Percentiles rank a stretch among this genome's conserved stretches.
Evolutionary conservation across 768 basidiomycete genomes (phyloP).

Genomic region (Leccinum uliginosum): DNA sequence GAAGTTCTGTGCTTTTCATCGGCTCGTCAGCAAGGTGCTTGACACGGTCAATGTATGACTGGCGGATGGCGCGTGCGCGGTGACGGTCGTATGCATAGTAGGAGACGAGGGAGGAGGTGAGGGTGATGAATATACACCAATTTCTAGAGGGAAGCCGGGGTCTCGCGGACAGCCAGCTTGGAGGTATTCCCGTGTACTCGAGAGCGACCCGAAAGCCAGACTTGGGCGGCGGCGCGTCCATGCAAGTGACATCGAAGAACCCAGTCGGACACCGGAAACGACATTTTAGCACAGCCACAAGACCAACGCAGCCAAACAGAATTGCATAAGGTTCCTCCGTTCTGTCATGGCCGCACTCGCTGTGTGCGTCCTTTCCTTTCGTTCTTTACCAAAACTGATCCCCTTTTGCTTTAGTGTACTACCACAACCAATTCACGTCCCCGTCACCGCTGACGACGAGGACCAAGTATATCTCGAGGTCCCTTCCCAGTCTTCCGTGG

Average conservation of each 20-base stretch:
- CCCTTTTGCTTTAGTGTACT: slow-evolving; percentile 48
- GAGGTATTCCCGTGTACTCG: slow-evolving; percentile 62
- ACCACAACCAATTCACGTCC: slow-evolving; percentile 58
- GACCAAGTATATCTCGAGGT: slow-evolving; percentile 37
- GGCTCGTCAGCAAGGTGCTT: slow-evolving; percentile 69
- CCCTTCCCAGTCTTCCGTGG: slow-evolving; percentile 35
- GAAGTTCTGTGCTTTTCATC: slow-evolving; percentile 56
- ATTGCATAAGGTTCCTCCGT: slow-evolving; percentile 13
- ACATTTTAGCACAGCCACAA: slow-evolving; percentile 20
- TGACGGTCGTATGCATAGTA: slow-evolving; percentile 84
- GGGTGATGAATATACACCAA: slow-evolving; percentile 87
- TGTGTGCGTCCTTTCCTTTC: slow-evolving; percentile 48
- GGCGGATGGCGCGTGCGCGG: slow-evolving; percentile 72
- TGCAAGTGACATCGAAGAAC: not conserved
- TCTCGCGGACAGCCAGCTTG: slow-evolving; percentile 78
- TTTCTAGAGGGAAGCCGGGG: slow-evolving; percentile 88
- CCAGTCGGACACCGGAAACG: slow-evolving; percentile 21
- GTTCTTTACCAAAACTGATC: slow-evolving; percentile 1
- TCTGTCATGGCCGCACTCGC: slow-evolving; percentile 63
- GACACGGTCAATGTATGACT: slow-evolving; percentile 78
- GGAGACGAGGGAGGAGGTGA: slow-evolving; percentile 66
- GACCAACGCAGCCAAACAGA: slow-evolving; percentile 21
- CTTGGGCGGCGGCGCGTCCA: slow-evolving; percentile 20
- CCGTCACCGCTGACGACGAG: slow-evolving; percentile 57
- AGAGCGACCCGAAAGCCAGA: slow-evolving; percentile 63